phyloP scores from a whole-genome alignment of 192 early-diverging fungal species.

The Gigaspora rosea region DNA sequence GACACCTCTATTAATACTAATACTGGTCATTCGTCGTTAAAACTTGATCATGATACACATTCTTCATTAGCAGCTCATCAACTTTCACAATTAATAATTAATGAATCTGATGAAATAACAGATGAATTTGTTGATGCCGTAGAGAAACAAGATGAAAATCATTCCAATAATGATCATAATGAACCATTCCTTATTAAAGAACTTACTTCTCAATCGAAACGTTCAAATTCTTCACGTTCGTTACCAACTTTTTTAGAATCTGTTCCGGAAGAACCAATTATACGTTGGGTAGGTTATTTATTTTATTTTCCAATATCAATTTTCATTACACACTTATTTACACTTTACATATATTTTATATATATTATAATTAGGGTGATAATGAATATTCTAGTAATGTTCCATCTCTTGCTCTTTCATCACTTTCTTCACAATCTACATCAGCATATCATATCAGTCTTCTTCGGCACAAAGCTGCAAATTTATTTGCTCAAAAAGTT shows the following conservation, averaged over 20 bases:
- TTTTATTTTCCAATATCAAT: not conserved
- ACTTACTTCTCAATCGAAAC: not conserved
- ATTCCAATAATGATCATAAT: too few relatives aligned
- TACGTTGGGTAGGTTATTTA: not conserved
- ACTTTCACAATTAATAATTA: slow-evolving; percentile 15
- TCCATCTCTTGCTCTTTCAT: slow-evolving; percentile 9
- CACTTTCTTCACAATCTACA: not conserved
- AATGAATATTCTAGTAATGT: not conserved
- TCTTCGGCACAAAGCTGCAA: not conserved
- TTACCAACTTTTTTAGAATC: not conserved
- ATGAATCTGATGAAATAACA: slow-evolving; percentile 19
- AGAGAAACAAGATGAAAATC: slow-evolving; percentile 6
- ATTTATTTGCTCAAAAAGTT: slow-evolving; percentile 42
- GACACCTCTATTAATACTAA: not conserved
- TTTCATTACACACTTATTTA: too few relatives aligned
- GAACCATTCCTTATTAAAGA: not conserved
- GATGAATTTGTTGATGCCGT: slow-evolving; percentile 34
- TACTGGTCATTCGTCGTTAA: not conserved
- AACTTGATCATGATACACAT: not conserved
- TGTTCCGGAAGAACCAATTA: slow-evolving; percentile 4
- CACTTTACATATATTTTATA: too few relatives aligned
- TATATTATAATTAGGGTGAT: not conserved
- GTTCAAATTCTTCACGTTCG: not conserved
- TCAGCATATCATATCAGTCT: slow-evolving; percentile 20
- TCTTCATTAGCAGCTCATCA: not conserved